Percentiles rank a stretch among this genome's conserved stretches.
Evolutionary conservation across 2,329 filamentous ascomycete genomes (phyloP).

Genomic region (Tolypocladium amazonense): DNA sequence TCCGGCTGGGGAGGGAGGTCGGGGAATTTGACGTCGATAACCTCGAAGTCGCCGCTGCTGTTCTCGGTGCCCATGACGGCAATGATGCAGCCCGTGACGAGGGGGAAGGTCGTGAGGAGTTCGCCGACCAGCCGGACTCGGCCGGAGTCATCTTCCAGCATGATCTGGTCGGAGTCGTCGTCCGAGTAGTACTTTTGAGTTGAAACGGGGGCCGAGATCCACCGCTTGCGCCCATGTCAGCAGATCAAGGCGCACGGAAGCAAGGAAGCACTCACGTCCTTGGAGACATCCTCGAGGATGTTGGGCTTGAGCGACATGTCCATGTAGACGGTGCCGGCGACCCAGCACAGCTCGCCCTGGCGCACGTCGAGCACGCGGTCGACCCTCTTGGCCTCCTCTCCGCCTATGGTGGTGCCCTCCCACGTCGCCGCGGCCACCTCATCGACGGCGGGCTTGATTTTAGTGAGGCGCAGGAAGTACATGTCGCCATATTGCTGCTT

Average conservation of each 20-base stretch:
- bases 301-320: conserved; percentile 95
- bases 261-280: conserved; percentile 53
- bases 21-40: conserved; percentile 80
- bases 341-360: conserved; percentile 93
- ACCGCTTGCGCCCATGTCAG: conserved; percentile 48
- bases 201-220: conserved; percentile 73
- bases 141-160: conserved; percentile 93
- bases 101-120: conserved; percentile 52
- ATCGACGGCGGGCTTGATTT: conserved; percentile 77
- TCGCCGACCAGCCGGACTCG: conserved; percentile 70
- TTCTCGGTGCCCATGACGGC: conserved; percentile 96
- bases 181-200: conserved; percentile 65
- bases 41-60: conserved; percentile 80
- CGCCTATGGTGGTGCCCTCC: conserved; percentile 67
- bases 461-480: conserved; percentile 86
- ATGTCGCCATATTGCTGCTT: conserved; percentile 95
- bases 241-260: conserved; percentile 1
- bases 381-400: conserved; percentile 63
- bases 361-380: conserved; percentile 90
- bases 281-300: conserved; percentile 87
- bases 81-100: conserved; percentile 89
- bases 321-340: conserved; percentile 91
- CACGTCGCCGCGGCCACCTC: conserved; percentile 64
- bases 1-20: conserved; percentile 74
- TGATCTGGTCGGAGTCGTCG: conserved; percentile 54